Evolutionary conservation across 2,329 filamentous ascomycete species (phyloP).

Genomic region (Bisporella sp.): DNA sequence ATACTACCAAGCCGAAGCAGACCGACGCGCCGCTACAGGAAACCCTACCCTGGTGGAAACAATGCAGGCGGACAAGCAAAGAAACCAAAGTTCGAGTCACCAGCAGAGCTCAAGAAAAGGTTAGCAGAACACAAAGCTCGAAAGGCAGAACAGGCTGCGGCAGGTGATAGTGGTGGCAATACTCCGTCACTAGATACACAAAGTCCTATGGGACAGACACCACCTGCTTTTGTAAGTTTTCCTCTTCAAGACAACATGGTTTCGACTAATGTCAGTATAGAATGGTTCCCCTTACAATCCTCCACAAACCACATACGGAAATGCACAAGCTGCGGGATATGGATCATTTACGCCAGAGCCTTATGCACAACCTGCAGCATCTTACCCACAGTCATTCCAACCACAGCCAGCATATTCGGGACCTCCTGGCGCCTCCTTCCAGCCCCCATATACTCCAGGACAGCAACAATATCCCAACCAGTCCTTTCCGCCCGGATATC

Average conservation of each 20-base stretch:
- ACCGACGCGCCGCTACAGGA: slow-evolving; percentile 73
- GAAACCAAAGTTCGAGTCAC: slow-evolving; percentile 66
- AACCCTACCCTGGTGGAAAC: slow-evolving; percentile 62
- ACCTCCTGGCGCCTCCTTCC: slow-evolving; percentile 24
- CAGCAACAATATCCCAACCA: slow-evolving; percentile 26
- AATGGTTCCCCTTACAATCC: slow-evolving; percentile 26
- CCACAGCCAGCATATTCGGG: slow-evolving; percentile 29
- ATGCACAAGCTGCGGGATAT: slow-evolving; percentile 26
- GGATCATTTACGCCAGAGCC: slow-evolving; percentile 29
- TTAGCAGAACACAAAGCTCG: slow-evolving; percentile 70
- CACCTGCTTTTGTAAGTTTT: slow-evolving; percentile 51
- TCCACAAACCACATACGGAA: slow-evolving; percentile 21
- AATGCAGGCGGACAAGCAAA: slow-evolving; percentile 59
- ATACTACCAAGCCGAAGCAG: slow-evolving; percentile 79
- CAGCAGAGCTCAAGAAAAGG: slow-evolving; percentile 73
- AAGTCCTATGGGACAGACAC: slow-evolving; percentile 45
- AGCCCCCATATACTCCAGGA: slow-evolving; percentile 27
- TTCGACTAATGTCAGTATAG: slow-evolving; percentile 16
- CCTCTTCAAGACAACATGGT: not conserved
- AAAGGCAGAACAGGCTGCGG: slow-evolving; percentile 53
- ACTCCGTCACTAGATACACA: slow-evolving; percentile 41
- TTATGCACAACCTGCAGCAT: slow-evolving; percentile 29
- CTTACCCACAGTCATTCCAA: slow-evolving; percentile 34
- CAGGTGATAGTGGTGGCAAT: slow-evolving; percentile 47
- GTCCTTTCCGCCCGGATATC: slow-evolving; percentile 25